Conservation (phyloP, 352 stramenopile species). For the Globisporangium recalcitrans region DNA sequence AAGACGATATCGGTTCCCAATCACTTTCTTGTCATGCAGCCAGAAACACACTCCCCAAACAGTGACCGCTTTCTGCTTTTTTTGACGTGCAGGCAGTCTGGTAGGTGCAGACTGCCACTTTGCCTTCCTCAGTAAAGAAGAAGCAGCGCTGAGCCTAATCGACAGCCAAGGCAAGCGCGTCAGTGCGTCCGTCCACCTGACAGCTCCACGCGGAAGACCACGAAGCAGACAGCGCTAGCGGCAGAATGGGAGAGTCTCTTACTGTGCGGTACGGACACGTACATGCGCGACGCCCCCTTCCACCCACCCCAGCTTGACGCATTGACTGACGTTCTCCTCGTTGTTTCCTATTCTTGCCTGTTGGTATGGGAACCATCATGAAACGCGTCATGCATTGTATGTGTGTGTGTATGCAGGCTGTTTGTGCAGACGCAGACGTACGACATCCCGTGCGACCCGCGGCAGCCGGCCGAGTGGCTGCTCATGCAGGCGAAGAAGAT, state of each 20-base stretch:
- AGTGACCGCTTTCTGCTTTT: not conserved
- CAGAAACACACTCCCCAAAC: not conserved
- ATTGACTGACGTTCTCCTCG: not conserved
- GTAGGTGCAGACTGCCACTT: not conserved
- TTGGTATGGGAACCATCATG: not conserved
- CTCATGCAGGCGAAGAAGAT: constrained; percentile 75
- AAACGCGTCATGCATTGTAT: constrained; percentile 1
- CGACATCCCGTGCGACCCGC: constrained; percentile 76
- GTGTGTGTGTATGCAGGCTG: constrained; percentile 25
- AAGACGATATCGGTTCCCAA: not conserved
- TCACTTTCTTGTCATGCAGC: not conserved
- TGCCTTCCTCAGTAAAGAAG: constrained; percentile 9
- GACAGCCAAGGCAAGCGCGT: not conserved
- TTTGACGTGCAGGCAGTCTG: not conserved
- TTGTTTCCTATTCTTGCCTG: not conserved
- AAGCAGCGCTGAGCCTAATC: constrained; percentile 3
- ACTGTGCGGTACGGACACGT: constrained; percentile 12
- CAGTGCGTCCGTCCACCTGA: not conserved
- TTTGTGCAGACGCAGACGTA: constrained; percentile 81
- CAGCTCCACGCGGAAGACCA: not conserved
- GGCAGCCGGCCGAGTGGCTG: constrained; percentile 65
- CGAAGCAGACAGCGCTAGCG: not conserved
- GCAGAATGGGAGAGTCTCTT: constrained; percentile 14
- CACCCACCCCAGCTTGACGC: constrained; percentile 1
- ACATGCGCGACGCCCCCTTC: not conserved